Conservation (phyloP, 2,329 filamentous ascomycete genomes). For the Fonsecaea erecta region DNA sequence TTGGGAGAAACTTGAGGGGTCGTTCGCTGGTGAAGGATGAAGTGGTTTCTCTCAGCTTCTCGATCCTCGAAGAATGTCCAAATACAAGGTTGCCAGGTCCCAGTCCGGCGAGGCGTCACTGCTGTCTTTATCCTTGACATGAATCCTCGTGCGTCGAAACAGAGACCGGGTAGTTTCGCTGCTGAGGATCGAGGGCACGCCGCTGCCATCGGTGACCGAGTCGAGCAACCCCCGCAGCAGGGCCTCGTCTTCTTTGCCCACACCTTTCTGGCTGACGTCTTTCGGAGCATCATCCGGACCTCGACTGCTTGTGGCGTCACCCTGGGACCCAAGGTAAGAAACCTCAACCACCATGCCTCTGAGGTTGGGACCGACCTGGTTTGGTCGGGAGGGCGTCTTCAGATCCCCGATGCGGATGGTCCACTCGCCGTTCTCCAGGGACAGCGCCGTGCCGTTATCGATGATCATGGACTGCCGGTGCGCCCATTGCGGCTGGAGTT, state of each 20-base stretch:
- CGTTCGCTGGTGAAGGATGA: not conserved
- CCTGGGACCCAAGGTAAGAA: constrained; percentile 6
- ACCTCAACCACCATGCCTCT: constrained; percentile 34
- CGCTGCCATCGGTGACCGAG: constrained; percentile 28
- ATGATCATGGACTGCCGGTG: constrained; percentile 34
- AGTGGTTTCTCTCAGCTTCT: constrained; percentile 9
- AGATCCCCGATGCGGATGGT: constrained; percentile 36
- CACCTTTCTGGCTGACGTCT: not conserved
- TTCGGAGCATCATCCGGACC: constrained; percentile 12
- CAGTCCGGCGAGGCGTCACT: constrained; percentile 16
- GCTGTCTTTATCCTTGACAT: constrained; percentile 5
- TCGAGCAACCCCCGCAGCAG: constrained; percentile 30
- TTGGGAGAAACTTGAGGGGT: not conserved
- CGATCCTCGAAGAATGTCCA: constrained; percentile 31
- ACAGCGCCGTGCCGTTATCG: constrained; percentile 33
- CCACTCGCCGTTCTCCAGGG: constrained; percentile 28
- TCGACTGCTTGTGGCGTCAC: not conserved
- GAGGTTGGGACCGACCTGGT: constrained; percentile 25
- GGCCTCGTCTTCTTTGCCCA: constrained; percentile 28
- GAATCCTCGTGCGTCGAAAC: constrained; percentile 22
- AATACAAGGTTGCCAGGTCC: constrained; percentile 33
- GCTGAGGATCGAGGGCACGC: constrained; percentile 20
- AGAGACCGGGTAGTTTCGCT: constrained; percentile 14
- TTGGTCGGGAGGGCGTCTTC: constrained; percentile 28
- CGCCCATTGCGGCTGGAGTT: constrained; percentile 37